Percentiles rank a stretch among this genome's conserved stretches.
phyloP scores from a whole-genome alignment of 495 filamentous ascomycete species.

The Apodospora peruviana region DNA sequence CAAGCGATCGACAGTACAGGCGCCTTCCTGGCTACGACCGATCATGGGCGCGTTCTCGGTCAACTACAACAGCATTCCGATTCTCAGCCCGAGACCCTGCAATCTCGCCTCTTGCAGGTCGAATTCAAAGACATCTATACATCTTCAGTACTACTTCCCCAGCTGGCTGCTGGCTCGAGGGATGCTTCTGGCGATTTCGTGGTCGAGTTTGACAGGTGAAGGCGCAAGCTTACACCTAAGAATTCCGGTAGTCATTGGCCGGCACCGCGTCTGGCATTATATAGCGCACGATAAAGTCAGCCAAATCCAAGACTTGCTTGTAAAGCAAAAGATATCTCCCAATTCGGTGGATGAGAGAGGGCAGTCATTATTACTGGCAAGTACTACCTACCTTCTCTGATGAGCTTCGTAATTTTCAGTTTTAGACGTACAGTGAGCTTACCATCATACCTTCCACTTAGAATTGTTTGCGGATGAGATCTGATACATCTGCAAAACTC shows the following conservation, averaged over 20 bases:
- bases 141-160: neutral
- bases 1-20: neutral
- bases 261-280: neutral
- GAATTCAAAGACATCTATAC: neutral
- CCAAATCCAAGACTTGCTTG: neutral
- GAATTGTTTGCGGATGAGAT: neutral
- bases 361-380: neutral
- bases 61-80: neutral
- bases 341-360: neutral
- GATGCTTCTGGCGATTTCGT: neutral
- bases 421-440: neutral
- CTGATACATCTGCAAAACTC: neutral
- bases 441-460: neutral
- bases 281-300: neutral
- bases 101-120: neutral
- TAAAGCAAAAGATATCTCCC: neutral
- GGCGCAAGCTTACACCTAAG: neutral
- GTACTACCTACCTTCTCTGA: neutral
- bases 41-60: neutral
- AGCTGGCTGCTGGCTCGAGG: neutral
- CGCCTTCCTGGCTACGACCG: neutral
- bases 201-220: neutral
- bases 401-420: neutral
- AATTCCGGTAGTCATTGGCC: neutral
- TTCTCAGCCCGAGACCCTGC: neutral